These are phyloP conservation scores for Cryptosporidium sp. DNA, from an alignment of 169 alveolate genomes.

Conservation along the genomic window DNA sequence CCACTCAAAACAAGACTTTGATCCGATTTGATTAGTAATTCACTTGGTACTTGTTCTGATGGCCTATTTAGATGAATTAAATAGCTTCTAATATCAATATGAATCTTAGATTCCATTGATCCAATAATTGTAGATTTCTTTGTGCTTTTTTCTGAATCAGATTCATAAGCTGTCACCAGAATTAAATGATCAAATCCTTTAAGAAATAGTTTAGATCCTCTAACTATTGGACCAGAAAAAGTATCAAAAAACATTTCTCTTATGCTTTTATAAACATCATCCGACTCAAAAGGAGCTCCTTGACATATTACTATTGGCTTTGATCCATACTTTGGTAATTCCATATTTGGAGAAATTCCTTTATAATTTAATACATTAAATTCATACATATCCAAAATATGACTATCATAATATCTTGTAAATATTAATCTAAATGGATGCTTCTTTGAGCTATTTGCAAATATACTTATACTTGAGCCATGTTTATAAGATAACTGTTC, in stretches of 20 bases:
- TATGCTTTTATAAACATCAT: conserved; percentile 43
- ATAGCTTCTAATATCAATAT: conserved; percentile 54
- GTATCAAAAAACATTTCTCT: conserved; percentile 57
- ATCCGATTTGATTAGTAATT: not conserved
- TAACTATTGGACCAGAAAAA: conserved; percentile 55
- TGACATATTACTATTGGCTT: conserved; percentile 69
- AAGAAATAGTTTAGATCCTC: conserved; percentile 55
- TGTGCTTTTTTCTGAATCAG: not conserved
- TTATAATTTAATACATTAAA: conserved; percentile 47
- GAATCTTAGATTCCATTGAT: conserved; percentile 9
- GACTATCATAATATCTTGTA: conserved; percentile 63
- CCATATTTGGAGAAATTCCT: conserved; percentile 12
- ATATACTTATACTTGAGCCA: conserved; percentile 62
- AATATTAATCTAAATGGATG: conserved; percentile 56
- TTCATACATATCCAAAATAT: conserved; percentile 68
- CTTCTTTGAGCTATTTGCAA: conserved; percentile 71
- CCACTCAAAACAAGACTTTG: conserved; percentile 20
- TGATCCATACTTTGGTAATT: conserved; percentile 65
- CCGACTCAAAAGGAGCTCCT: conserved; percentile 67
- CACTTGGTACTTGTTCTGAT: conserved; percentile 3
- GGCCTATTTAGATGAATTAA: conserved; percentile 16
- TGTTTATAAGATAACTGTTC: conserved; percentile 57
- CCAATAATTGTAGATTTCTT: not conserved
- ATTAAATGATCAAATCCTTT: conserved; percentile 69
- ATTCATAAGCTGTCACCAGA: conserved; percentile 46